Percentiles rank a stretch among this genome's conserved stretches.
Conservation (phyloP, 2,329 filamentous ascomycete species). For the Exophiala mesophila region DNA sequence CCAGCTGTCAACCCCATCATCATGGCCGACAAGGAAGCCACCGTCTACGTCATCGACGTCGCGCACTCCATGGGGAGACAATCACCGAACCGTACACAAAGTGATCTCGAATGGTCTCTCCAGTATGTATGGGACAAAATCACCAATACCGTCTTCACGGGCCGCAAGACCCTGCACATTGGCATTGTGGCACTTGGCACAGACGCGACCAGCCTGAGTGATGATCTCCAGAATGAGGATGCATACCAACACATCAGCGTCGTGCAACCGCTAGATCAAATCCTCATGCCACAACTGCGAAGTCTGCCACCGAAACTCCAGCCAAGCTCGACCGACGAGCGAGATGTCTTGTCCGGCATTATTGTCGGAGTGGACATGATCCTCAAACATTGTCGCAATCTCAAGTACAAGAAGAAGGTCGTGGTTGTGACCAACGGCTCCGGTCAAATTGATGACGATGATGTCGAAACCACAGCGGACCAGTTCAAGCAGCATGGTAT, state of each 20-base stretch:
- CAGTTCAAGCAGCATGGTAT: constrained; percentile 66
- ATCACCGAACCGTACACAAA: constrained; percentile 65
- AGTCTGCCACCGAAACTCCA: constrained; percentile 59
- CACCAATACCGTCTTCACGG: constrained; percentile 65
- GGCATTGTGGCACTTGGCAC: constrained; percentile 83
- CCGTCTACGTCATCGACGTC: constrained; percentile 85
- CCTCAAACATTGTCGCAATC: constrained; percentile 67
- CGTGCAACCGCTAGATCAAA: constrained; percentile 59
- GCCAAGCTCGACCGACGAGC: constrained; percentile 62
- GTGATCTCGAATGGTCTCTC: constrained; percentile 84
- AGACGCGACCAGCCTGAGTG: constrained; percentile 58
- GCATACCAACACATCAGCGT: constrained; percentile 79
- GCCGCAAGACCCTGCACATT: constrained; percentile 67
- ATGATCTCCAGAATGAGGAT: constrained; percentile 60
- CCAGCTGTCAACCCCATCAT: too few relatives aligned
- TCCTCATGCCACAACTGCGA: constrained; percentile 65
- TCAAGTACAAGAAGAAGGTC: constrained; percentile 76
- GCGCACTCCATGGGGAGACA: constrained; percentile 76
- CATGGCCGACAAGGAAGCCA: constrained; percentile 93
- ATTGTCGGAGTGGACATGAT: constrained; percentile 88
- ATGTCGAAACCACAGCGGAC: constrained; percentile 45
- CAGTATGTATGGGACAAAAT: constrained; percentile 94
- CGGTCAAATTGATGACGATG: constrained; percentile 65
- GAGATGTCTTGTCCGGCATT: constrained; percentile 82
- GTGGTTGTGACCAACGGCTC: constrained; percentile 79